Conservation (phyloP, 2,329 filamentous ascomycete genomes). For the Neodidymelliopsis sp. region DNA sequence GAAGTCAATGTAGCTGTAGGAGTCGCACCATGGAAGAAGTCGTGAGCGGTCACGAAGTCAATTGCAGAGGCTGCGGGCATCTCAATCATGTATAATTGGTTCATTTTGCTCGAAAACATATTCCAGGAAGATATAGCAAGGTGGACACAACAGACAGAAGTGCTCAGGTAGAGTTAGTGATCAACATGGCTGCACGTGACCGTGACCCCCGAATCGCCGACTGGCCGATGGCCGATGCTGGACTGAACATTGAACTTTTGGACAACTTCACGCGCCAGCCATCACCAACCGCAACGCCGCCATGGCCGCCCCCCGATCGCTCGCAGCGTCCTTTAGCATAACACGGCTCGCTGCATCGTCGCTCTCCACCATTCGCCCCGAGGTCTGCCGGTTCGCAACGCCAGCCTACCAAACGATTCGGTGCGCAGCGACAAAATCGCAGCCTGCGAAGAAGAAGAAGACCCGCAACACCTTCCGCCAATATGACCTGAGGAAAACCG, state of each 20-base stretch:
- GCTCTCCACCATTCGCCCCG: constrained; percentile 15
- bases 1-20: too few relatives aligned
- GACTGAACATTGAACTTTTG: constrained; percentile 12
- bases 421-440: constrained; percentile 48
- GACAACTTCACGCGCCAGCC: constrained; percentile 5
- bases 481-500: constrained; percentile 67
- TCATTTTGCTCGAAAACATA: too few relatives aligned
- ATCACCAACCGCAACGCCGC: constrained; percentile 15
- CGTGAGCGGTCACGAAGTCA: too few relatives aligned
- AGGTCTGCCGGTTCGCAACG: constrained; percentile 33
- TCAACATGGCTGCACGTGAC: not conserved
- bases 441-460: constrained; percentile 63
- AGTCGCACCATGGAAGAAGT: too few relatives aligned
- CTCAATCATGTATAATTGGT: too few relatives aligned
- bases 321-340: constrained; percentile 44
- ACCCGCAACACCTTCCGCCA: constrained; percentile 70
- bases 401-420: constrained; percentile 50
- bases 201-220: constrained; percentile 5
- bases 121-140: too few relatives aligned
- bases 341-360: constrained; percentile 27
- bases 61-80: too few relatives aligned
- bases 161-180: too few relatives aligned
- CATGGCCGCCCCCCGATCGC: constrained; percentile 47
- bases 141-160: too few relatives aligned
- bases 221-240: constrained; percentile 1